Evolutionary conservation across 495 filamentous ascomycete species (phyloP), one percentile per base, ranked within the genome.

Genomic region (Penicillium cinerascens): DNA sequence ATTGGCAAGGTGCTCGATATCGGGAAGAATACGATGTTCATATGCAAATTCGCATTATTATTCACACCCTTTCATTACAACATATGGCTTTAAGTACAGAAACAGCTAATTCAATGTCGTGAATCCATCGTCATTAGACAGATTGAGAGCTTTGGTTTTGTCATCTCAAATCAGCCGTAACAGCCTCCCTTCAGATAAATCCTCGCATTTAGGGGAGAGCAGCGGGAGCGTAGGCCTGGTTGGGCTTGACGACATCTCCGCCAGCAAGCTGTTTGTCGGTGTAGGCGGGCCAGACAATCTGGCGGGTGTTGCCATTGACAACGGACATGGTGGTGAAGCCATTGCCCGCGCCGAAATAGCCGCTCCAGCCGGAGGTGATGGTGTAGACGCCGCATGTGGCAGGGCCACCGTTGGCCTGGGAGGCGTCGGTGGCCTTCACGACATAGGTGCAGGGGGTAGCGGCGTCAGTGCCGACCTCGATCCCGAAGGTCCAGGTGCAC

Each of bases 241-340:
- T 73, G 16, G 80, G 79, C 27, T 56, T 69, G 37, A 82, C 78
- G 3, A 74, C 69, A 23, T 63, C 51, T 10, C 78, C 79, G 49
- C 62, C 69, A 13, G 54, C 56, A 16, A 82, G 52, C 64, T 79
- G 71, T 8, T 48, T 55, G 59, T 82, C 78, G 33, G 63, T 59
- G 49, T 81, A 81, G 17, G 69, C 70, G 18, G 80, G 77, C 58
- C 71, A 83, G 44, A 70, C 63, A 25, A 81, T 78, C 35, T 73
- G 60, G 21, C 59, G 56, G 48, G 65, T 58, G 15, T 39, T 38
- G 47, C 62, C 67, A 56, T 83, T 66, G 51, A 78, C 69, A 27
- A 83, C 70, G 7, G 72, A 64, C 36, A 78, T 58, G 20, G 78
- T 80, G 29, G 78, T 80, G 63, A 83, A 83, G 41, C 79, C 80